Conservation (phyloP, 2,329 filamentous ascomycete species). For the Mycocentrospora acerina region DNA sequence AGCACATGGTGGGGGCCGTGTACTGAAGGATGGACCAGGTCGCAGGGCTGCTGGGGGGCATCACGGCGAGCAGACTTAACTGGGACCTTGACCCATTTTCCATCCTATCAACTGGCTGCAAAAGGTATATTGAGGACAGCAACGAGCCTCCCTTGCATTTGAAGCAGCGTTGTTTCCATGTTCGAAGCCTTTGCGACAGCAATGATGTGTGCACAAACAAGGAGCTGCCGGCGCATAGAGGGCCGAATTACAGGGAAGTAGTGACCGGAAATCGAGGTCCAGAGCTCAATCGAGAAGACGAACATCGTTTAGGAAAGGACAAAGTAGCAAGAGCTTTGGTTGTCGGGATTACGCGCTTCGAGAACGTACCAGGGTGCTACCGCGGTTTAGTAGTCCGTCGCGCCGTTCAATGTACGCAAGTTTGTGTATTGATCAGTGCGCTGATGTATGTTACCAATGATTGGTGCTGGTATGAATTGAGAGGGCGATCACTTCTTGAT, state of each 20-base stretch:
- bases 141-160: conserved; percentile 35
- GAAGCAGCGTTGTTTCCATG: conserved; percentile 27
- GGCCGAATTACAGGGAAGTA: conserved; percentile 9
- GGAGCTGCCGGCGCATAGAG: conserved; percentile 16
- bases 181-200: conserved; percentile 13
- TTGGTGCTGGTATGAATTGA: not conserved
- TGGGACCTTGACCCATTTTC: conserved; percentile 18
- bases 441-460: too few species aligned
- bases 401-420: not conserved
- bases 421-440: too few species aligned
- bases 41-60: conserved; percentile 37
- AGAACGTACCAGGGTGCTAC: conserved; percentile 13
- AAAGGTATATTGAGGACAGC: conserved; percentile 22
- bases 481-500: too few species aligned
- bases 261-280: conserved; percentile 30
- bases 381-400: conserved; percentile 4
- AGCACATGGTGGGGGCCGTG: conserved; percentile 29
- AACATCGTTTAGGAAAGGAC: conserved; percentile 20
- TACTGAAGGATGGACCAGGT: conserved; percentile 33
- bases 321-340: conserved; percentile 14
- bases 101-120: conserved; percentile 20
- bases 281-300: conserved; percentile 26
- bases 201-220: conserved; percentile 14
- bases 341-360: conserved; percentile 12
- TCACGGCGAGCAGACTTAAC: conserved; percentile 31